These are phyloP conservation scores for Paecilomyces formosus DNA, from an alignment of 2,329 filamentous ascomycete species.

Conservation along the genomic window DNA sequence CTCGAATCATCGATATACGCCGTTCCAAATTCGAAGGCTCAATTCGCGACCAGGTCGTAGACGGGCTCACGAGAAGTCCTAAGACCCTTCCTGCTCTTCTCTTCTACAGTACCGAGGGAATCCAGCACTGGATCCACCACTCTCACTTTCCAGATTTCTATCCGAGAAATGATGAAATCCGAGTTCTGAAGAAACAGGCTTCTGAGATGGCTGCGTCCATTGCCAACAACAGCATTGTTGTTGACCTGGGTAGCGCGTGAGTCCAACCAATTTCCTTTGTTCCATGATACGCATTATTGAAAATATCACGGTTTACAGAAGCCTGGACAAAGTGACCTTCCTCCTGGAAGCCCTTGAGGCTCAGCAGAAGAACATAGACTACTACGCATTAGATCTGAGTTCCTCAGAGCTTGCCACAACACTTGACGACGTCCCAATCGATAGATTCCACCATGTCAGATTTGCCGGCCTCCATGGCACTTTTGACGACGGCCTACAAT, in stretches of 20 bases:
- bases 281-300: not conserved
- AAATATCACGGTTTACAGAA: not conserved
- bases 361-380: not conserved
- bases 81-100: constrained; percentile 2
- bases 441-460: not conserved
- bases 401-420: not conserved
- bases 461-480: constrained; percentile 1
- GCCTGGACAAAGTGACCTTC: constrained; percentile 1
- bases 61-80: not conserved
- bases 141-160: constrained; percentile 1
- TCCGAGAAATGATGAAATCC: not conserved
- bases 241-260: constrained; percentile 2
- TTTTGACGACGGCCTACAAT: constrained; percentile 1
- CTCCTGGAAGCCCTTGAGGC: constrained; percentile 1
- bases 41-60: constrained; percentile 1
- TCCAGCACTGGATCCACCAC: not conserved
- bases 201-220: not conserved
- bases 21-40: constrained; percentile 1
- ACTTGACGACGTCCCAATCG: not conserved
- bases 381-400: constrained; percentile 1
- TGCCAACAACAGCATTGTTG: constrained; percentile 1
- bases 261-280: not conserved
- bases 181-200: not conserved
- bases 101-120: constrained; percentile 1
- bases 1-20: constrained; percentile 1